Conservation (phyloP, 2,329 filamentous ascomycete genomes). For the Rachicladosporium sp. region DNA sequence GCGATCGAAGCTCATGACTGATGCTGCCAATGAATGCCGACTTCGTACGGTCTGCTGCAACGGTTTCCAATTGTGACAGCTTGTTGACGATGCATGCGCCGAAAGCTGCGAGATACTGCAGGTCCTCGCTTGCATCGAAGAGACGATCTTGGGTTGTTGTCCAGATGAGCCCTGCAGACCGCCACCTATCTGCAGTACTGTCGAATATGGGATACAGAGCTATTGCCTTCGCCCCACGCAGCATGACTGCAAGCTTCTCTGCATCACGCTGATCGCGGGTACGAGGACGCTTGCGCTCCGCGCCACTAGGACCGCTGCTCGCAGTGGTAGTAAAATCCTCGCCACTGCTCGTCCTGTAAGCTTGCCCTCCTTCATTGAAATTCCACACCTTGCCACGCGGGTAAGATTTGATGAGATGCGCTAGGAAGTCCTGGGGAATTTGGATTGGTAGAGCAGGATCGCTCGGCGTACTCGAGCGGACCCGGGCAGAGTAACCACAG, state of each 20-base stretch:
- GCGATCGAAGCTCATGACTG: conserved; percentile 33
- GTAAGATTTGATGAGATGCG: conserved; percentile 11
- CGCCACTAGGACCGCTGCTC: too few relatives aligned
- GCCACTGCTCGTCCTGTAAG: conserved; percentile 3
- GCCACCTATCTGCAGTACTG: conserved; percentile 2
- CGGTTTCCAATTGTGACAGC: conserved; percentile 24
- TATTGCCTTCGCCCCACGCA: too few relatives aligned
- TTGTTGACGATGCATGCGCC: conserved; percentile 27
- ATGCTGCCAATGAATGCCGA: conserved; percentile 39
- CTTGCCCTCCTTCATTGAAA: conserved; percentile 10
- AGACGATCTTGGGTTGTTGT: conserved; percentile 28
- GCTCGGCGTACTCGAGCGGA: too few relatives aligned
- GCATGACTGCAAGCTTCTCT: too few relatives aligned
- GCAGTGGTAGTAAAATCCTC: too few relatives aligned
- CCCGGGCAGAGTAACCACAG: too few relatives aligned
- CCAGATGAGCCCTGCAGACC: conserved; percentile 21
- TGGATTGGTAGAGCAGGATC: too few relatives aligned
- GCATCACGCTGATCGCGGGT: too few relatives aligned
- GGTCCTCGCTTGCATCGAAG: conserved; percentile 23
- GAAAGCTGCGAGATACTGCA: conserved; percentile 27
- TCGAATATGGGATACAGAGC: conserved; percentile 5
- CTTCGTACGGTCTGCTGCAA: conserved; percentile 34
- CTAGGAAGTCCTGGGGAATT: not conserved
- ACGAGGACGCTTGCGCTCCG: too few relatives aligned
- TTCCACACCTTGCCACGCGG: conserved; percentile 17